Conservation (phyloP, 768 basidiomycete species). For the Kondoa subrosea region DNA sequence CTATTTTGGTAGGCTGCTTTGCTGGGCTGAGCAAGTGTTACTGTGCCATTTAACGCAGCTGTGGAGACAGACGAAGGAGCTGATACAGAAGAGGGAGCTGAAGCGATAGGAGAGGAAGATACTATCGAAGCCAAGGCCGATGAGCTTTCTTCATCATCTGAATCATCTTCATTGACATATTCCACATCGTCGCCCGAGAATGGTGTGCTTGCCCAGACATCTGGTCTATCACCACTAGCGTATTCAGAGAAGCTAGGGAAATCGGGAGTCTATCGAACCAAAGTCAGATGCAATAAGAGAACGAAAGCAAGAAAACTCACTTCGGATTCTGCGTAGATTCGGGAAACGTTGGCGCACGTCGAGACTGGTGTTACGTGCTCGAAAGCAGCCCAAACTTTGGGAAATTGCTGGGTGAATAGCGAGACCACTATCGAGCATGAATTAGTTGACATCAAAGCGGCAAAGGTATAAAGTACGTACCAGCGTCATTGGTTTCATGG, state of each 20-base stretch:
- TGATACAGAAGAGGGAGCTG: too few species aligned
- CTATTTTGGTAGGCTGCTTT: too few species aligned
- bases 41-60: too few species aligned
- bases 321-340: neutral
- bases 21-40: too few species aligned
- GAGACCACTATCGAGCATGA: neutral
- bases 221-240: neutral
- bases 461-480: slow-evolving; percentile 37
- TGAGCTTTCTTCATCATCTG: too few species aligned
- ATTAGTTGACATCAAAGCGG: slow-evolving; percentile 69
- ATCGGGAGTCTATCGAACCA: too few species aligned
- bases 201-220: neutral
- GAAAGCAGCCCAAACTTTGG: neutral
- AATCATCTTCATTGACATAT: too few species aligned
- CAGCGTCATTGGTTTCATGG: neutral
- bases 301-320: too few species aligned
- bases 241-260: neutral
- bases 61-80: too few species aligned
- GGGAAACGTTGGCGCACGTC: neutral
- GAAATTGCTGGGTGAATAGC: neutral
- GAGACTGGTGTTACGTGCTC: neutral
- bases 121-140: too few species aligned
- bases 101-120: too few species aligned
- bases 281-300: too few species aligned
- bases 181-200: neutral